phyloP scores from a whole-genome alignment of 179 eudicot species.

The Patellifolia procumbens region DNA sequence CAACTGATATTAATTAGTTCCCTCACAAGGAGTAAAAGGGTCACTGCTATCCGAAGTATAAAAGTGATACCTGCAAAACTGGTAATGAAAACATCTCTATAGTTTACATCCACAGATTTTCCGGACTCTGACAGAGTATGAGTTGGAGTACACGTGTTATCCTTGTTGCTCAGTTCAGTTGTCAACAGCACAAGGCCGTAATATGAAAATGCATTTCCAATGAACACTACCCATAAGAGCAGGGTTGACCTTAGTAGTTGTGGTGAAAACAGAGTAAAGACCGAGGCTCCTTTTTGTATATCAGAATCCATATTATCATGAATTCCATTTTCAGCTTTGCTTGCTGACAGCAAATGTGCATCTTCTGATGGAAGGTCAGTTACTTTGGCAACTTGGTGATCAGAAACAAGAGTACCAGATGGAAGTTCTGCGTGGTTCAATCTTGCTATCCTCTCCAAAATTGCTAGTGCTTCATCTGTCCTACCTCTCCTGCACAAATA shows the following conservation, averaged over 20 bases:
- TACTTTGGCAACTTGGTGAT: conserved; percentile 36
- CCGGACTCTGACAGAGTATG: conserved; percentile 22
- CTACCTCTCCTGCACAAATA: conserved; percentile 70
- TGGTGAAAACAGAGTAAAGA: conserved; percentile 56
- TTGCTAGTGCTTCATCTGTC: conserved; percentile 48
- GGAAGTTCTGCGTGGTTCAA: conserved; percentile 60
- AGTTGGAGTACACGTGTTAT: conserved; percentile 32
- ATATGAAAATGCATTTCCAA: conserved; percentile 74
- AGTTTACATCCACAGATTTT: conserved; percentile 43
- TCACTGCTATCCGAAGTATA: background rate
- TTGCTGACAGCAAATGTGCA: conserved; percentile 43
- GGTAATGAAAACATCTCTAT: conserved; percentile 68
- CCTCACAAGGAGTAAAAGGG: conserved; percentile 1
- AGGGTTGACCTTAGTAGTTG: conserved; percentile 56
- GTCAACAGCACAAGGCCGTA: conserved; percentile 80
- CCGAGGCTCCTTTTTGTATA: conserved; percentile 35
- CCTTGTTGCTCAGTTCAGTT: conserved; percentile 57
- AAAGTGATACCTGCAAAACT: conserved; percentile 69
- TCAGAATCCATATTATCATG: conserved; percentile 14
- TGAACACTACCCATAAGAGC: conserved; percentile 67
- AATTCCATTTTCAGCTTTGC: conserved; percentile 27
- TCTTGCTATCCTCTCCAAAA: conserved; percentile 63
- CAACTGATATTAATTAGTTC: conserved; percentile 15
- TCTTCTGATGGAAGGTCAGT: conserved; percentile 48
- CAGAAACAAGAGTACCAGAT: conserved; percentile 48